phyloP scores from a whole-genome alignment of 2,329 filamentous ascomycete species.

The Phaeoacremonium minimum region DNA sequence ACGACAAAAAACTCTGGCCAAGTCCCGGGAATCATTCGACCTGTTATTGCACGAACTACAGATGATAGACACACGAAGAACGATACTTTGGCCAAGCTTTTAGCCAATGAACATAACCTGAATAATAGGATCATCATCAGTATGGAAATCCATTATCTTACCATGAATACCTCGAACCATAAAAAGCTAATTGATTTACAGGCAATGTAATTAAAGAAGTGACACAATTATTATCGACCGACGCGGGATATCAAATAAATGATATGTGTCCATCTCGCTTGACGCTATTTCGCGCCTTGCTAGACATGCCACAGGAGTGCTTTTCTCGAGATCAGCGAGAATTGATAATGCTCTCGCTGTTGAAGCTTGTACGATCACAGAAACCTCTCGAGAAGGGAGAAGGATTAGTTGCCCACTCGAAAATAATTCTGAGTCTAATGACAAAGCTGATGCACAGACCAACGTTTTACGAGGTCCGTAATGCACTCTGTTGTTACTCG shows the following conservation, averaged over 20 bases:
- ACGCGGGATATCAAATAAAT: too few species aligned
- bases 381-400: conserved; percentile 2
- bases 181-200: too few species aligned
- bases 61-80: too few species aligned
- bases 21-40: too few species aligned
- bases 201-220: too few species aligned
- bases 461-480: conserved; percentile 42
- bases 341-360: conserved; percentile 30
- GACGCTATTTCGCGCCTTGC: too few species aligned
- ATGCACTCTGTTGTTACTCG: too few species aligned
- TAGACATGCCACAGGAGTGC: conserved; percentile 28
- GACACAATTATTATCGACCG: too few species aligned
- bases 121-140: conserved; percentile 11
- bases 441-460: conserved; percentile 45
- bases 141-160: conserved; percentile 6
- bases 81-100: too few species aligned
- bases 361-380: conserved; percentile 11
- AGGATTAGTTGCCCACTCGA: conserved; percentile 13
- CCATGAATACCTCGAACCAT: conserved; percentile 1
- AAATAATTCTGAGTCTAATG: conserved; percentile 36
- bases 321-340: conserved; percentile 39
- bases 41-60: too few species aligned
- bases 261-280: too few species aligned
- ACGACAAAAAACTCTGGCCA: too few species aligned
- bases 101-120: conserved; percentile 8